Percentiles rank a stretch among this genome's conserved stretches.
Conservation (phyloP, 1,284 basidiomycete genomes). For the Takashimella tepidaria region DNA sequence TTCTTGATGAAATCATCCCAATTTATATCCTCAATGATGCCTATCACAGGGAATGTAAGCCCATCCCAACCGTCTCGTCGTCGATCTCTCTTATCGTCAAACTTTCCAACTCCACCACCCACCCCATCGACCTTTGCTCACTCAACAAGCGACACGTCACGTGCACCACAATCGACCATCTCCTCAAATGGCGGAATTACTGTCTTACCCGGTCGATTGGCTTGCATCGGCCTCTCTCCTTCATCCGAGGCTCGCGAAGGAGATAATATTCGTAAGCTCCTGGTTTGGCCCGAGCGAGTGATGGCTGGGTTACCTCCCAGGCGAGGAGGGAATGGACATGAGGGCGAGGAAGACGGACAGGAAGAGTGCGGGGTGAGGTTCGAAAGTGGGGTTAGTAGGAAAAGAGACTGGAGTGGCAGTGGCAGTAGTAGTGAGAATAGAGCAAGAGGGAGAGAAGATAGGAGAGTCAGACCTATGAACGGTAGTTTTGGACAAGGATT, state of each 20-base stretch:
- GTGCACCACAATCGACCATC: conserved; percentile 6
- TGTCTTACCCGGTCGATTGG: conserved; percentile 30
- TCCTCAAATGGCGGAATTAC: conserved; percentile 26
- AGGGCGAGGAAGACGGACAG: background rate
- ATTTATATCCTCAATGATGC: background rate
- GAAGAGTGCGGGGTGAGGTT: background rate
- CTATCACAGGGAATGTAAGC: conserved; percentile 28
- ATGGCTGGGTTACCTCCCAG: conserved; percentile 3
- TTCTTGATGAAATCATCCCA: background rate
- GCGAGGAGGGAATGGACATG: background rate
- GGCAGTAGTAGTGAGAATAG: background rate
- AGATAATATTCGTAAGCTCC: conserved; percentile 28
- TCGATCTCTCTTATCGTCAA: conserved; percentile 19
- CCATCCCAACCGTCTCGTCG: conserved; percentile 13
- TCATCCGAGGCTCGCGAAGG: conserved; percentile 15
- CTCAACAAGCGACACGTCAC: background rate
- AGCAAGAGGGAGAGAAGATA: background rate
- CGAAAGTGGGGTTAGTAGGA: background rate
- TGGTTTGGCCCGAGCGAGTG: conserved; percentile 37
- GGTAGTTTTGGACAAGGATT: background rate
- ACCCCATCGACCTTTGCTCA: conserved; percentile 3
- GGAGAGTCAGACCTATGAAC: background rate
- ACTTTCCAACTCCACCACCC: conserved; percentile 3
- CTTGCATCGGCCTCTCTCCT: conserved; percentile 31
- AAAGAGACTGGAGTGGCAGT: background rate